These are phyloP conservation scores for Thermoascus crustaceus DNA, from an alignment of 2,329 filamentous ascomycete genomes.

Conservation along the genomic window DNA sequence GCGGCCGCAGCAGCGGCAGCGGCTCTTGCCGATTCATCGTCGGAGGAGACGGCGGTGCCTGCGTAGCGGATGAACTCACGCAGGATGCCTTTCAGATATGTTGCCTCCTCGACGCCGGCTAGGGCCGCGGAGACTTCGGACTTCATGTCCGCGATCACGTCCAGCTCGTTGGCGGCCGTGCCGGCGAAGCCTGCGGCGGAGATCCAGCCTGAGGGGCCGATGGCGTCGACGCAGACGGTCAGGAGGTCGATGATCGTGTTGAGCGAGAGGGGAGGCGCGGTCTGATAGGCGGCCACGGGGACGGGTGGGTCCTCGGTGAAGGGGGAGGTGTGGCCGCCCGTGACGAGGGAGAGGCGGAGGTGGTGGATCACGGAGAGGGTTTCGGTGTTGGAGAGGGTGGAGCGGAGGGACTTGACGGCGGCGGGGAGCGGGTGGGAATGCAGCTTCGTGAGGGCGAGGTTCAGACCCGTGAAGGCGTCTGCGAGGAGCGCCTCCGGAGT, in stretches of 20 bases:
- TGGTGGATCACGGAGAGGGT: constrained; percentile 34
- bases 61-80: constrained; percentile 39
- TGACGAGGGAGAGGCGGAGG: constrained; percentile 36
- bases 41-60: constrained; percentile 17
- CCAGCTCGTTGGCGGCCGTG: constrained; percentile 30
- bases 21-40: constrained; percentile 4
- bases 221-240: constrained; percentile 38
- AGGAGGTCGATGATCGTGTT: constrained; percentile 34
- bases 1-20: constrained; percentile 7
- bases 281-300: constrained; percentile 26
- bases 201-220: constrained; percentile 42
- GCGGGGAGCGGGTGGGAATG: constrained; percentile 24
- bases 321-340: constrained; percentile 35
- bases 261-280: constrained; percentile 30
- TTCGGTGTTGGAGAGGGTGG: constrained; percentile 31
- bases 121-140: constrained; percentile 41
- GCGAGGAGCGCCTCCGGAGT: constrained; percentile 18
- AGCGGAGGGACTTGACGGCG: constrained; percentile 28
- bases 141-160: constrained; percentile 40
- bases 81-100: constrained; percentile 39
- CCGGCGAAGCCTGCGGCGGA: constrained; percentile 28
- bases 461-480: constrained; percentile 31
- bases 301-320: constrained; percentile 33
- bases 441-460: constrained; percentile 29
- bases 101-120: constrained; percentile 40